phyloP scores from a whole-genome alignment of 192 early-diverging fungal species.

The Diversispora eburnea region DNA sequence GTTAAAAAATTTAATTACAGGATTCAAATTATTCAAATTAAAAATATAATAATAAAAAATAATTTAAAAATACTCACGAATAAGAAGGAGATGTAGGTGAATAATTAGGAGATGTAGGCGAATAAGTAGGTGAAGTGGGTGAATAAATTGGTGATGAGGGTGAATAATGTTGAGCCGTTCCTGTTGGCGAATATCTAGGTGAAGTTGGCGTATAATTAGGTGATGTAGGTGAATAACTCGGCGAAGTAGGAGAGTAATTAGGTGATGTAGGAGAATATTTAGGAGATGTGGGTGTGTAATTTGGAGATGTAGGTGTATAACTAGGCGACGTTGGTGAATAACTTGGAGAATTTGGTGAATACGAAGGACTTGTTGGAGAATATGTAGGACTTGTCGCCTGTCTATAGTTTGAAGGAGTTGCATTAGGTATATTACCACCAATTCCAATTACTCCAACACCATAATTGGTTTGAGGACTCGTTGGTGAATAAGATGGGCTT shows the following conservation, averaged over 20 bases:
- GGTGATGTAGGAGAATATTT: constrained; percentile 72
- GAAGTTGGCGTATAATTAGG: constrained; percentile 77
- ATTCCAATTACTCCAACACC: constrained; percentile 1
- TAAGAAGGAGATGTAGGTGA: constrained; percentile 24
- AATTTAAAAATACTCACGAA: constrained; percentile 12
- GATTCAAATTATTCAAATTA: not conserved
- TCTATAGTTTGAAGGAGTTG: constrained; percentile 28
- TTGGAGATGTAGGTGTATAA: constrained; percentile 67
- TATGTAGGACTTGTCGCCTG: constrained; percentile 65
- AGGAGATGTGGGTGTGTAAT: constrained; percentile 72
- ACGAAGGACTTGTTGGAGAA: constrained; percentile 72
- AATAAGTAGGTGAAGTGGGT: constrained; percentile 61
- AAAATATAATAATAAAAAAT: not conserved
- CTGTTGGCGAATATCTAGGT: constrained; percentile 59
- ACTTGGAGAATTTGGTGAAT: constrained; percentile 69
- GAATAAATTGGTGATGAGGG: constrained; percentile 68
- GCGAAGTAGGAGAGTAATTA: constrained; percentile 65
- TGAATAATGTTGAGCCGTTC: constrained; percentile 55
- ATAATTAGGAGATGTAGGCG: constrained; percentile 58
- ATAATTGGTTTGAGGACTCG: constrained; percentile 58
- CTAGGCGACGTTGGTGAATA: constrained; percentile 70
- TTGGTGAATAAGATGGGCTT: constrained; percentile 75
- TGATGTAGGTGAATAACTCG: constrained; percentile 70
- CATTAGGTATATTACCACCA: constrained; percentile 6
- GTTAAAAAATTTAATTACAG: not conserved